phyloP scores from a whole-genome alignment of 2,329 filamentous ascomycete genomes.

The Paraconiothyrium sp. region DNA sequence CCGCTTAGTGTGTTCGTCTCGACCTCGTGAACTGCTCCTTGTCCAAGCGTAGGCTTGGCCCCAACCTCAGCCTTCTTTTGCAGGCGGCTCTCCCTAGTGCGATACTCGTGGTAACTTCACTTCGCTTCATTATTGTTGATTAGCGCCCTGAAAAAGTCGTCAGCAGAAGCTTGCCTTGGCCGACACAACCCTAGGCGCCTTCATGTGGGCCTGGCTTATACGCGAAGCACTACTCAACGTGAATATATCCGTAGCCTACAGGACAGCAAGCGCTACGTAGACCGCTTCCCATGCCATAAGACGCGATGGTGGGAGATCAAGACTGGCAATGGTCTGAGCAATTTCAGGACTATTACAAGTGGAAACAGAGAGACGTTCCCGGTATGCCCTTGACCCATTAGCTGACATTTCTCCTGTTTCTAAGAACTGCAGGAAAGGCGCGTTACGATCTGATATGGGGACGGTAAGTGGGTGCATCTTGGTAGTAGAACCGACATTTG shows the following conservation, averaged over 20 bases:
- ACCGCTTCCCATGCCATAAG: background rate
- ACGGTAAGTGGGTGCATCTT: background rate
- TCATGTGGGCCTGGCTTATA: background rate
- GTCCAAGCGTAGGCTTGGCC: background rate
- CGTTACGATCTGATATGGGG: background rate
- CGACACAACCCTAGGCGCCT: background rate
- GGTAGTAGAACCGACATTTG: too few relatives aligned
- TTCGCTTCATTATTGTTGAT: slow-evolving; percentile 2
- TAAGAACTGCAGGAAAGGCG: background rate
- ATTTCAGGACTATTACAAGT: background rate
- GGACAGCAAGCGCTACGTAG: background rate
- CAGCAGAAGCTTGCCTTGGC: too few relatives aligned
- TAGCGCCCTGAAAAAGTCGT: background rate
- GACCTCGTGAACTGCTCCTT: background rate
- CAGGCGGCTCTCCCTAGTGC: background rate
- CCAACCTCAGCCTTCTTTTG: background rate
- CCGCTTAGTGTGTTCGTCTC: background rate
- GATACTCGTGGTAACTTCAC: background rate
- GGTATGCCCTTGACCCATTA: background rate
- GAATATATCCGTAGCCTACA: background rate
- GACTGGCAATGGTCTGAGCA: background rate
- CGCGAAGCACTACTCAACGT: background rate
- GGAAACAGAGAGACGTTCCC: background rate
- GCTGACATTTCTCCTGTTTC: too few relatives aligned
- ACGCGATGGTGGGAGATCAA: background rate